Conservation (phyloP, 2,329 filamentous ascomycete species). For the Diaporthe sp. region DNA sequence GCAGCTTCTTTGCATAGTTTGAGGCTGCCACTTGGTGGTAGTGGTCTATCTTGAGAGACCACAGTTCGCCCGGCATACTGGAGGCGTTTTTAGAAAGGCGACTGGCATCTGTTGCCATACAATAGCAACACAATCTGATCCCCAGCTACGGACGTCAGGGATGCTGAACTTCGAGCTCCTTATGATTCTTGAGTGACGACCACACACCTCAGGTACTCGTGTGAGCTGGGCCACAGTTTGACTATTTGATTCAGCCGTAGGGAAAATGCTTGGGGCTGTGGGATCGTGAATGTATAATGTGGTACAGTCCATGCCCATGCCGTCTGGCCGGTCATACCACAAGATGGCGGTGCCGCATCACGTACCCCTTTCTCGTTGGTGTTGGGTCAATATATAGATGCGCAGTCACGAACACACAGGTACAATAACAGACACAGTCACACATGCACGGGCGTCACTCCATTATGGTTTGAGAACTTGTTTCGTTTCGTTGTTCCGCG, state of each 20-base stretch:
- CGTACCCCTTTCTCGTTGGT: neutral
- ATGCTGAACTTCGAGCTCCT: neutral
- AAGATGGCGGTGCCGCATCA: neutral
- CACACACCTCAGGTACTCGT: neutral
- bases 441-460: neutral
- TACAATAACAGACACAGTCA: neutral
- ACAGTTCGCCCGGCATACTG: neutral
- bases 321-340: neutral
- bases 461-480: neutral
- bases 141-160: neutral
- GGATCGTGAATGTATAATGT: neutral
- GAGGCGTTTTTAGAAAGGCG: slow-evolving; percentile 24
- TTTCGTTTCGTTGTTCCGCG: slow-evolving; percentile 8
- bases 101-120: slow-evolving; percentile 4
- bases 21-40: slow-evolving; percentile 1
- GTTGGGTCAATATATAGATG: neutral
- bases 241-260: neutral
- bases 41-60: neutral
- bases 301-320: neutral
- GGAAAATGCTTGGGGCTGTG: neutral
- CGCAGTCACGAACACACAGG: neutral
- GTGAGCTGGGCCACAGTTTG: neutral
- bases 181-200: neutral
- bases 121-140: neutral
- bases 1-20: neutral